Evolutionary conservation across 345 rosid genomes (phyloP).

Genomic region (Lepidium didymum): DNA sequence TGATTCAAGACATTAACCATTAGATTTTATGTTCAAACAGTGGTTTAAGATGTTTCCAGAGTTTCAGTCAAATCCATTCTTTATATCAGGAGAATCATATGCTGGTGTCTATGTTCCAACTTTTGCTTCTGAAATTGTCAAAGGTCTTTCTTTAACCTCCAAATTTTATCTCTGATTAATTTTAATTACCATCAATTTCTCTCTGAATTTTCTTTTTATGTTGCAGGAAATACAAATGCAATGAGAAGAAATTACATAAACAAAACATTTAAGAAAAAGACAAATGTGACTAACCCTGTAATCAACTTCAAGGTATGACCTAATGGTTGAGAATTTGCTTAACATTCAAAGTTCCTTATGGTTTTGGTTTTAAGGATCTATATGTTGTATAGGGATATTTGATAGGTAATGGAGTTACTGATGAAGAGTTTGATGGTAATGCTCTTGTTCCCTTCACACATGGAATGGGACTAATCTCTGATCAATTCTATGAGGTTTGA

Average conservation of each 20-base stretch:
- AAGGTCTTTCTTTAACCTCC: slow-evolving; percentile 37
- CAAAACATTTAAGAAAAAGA: not conserved
- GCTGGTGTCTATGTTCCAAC: slow-evolving; percentile 90
- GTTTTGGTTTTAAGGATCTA: not conserved
- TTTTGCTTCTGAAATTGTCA: slow-evolving; percentile 61
- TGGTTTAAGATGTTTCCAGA: slow-evolving; percentile 84
- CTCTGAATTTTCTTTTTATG: not conserved
- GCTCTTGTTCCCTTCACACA: slow-evolving; percentile 83
- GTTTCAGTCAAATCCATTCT: slow-evolving; percentile 73
- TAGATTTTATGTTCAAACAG: slow-evolving; percentile 27
- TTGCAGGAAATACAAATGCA: slow-evolving; percentile 47
- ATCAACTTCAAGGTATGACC: slow-evolving; percentile 62
- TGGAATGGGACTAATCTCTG: slow-evolving; percentile 90
- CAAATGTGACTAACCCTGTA: slow-evolving; percentile 43
- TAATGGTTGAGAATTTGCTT: not conserved
- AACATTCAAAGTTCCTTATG: not conserved
- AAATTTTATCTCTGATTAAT: no score
- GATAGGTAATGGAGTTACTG: slow-evolving; percentile 92
- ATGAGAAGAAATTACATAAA: not conserved
- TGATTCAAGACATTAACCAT: not conserved
- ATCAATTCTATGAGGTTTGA: slow-evolving; percentile 60
- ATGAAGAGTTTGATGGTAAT: slow-evolving; percentile 64
- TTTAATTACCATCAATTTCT: not conserved
- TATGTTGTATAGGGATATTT: slow-evolving; percentile 57
- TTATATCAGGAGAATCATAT: slow-evolving; percentile 85